Conservation (phyloP, 129 eudicot genomes). For the Helianthus tuberosus region DNA sequence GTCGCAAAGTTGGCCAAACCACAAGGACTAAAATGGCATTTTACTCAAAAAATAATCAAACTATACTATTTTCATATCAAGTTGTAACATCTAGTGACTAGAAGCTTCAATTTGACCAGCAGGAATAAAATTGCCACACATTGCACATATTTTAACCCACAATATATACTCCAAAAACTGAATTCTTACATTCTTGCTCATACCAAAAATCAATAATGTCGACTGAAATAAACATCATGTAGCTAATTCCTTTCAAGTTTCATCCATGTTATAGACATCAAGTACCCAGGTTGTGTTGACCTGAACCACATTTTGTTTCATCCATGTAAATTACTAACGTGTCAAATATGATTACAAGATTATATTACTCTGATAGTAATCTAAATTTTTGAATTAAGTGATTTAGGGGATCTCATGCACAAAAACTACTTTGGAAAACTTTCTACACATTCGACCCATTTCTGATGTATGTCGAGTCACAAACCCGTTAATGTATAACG, state of each 20-base stretch:
- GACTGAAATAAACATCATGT: background rate
- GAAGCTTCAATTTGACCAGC: constrained; percentile 12
- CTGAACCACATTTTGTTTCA: background rate
- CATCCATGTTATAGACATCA: background rate
- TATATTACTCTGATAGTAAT: background rate
- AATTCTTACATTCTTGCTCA: background rate
- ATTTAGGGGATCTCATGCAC: background rate
- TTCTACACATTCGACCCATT: background rate
- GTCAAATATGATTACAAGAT: constrained; percentile 2
- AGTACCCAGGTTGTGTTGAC: background rate
- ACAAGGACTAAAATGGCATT: too few relatives aligned
- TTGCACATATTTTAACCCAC: background rate
- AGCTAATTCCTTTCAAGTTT: background rate
- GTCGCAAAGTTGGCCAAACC: too few relatives aligned
- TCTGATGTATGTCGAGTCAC: too few relatives aligned
- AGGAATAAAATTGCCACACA: background rate
- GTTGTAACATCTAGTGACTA: background rate
- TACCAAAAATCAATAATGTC: constrained; percentile 6
- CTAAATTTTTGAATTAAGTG: background rate
- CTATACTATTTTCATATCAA: background rate
- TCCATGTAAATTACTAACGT: background rate
- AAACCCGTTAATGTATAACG: too few relatives aligned
- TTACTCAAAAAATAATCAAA: background rate
- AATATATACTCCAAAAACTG: background rate
- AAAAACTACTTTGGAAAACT: background rate